Conservation (phyloP, 345 rosid species). For the Euphorbia lathyris region DNA sequence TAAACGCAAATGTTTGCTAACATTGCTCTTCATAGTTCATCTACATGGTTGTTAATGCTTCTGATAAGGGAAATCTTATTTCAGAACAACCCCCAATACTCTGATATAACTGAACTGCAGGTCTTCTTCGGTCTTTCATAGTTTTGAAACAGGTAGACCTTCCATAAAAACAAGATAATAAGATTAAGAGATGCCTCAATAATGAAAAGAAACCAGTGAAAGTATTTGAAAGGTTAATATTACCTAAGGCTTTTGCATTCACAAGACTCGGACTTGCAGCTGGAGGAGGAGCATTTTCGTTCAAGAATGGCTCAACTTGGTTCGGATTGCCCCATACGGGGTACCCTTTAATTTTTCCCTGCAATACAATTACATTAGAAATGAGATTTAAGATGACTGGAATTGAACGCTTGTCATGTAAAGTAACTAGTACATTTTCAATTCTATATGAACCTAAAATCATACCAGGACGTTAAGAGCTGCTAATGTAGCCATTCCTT, state of each 20-base stretch:
- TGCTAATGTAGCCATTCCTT: conserved; percentile 97
- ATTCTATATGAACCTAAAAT: not conserved
- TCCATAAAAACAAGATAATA: conserved; percentile 19
- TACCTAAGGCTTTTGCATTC: conserved; percentile 80
- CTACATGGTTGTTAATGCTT: conserved; percentile 13
- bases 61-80: conserved; percentile 4
- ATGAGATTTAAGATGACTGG: not conserved
- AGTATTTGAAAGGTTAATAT: not conserved
- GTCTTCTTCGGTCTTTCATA: conserved; percentile 31
- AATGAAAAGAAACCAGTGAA: not conserved
- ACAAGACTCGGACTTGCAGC: conserved; percentile 88
- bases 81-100: conserved; percentile 4
- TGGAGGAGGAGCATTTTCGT: conserved; percentile 72
- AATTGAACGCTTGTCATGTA: not conserved
- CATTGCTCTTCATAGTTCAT: not conserved
- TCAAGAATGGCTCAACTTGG: conserved; percentile 72
- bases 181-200: not conserved
- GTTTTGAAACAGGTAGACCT: conserved; percentile 86
- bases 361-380: conserved; percentile 1
- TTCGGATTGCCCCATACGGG: conserved; percentile 82
- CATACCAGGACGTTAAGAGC: conserved; percentile 89
- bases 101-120: not conserved
- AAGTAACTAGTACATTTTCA: not conserved
- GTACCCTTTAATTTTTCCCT: conserved; percentile 93
- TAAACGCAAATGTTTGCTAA: not conserved